Base-by-base conservation (phyloP, 2,329 filamentous ascomycete species). In the Epicoccum sorghinum region DNA sequence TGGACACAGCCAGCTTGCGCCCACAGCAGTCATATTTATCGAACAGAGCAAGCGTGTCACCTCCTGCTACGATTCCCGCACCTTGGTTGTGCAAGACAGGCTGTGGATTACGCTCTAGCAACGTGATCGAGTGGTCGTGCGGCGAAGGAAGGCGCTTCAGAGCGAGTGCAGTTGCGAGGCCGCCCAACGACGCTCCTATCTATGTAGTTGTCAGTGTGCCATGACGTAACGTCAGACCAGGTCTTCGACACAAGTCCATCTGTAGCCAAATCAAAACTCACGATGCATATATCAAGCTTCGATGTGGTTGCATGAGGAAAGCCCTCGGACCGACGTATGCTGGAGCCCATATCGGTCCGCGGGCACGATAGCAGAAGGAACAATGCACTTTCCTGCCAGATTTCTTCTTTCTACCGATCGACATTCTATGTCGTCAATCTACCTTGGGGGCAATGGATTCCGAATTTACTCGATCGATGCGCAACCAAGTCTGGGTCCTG, bases 11-110 rank as follows among this genome's bases (percentile, higher is more conserved):
- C 27, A 71, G 47, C n/a, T 61, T 44, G 14, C 66, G 61, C 5
- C 47, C 53, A 36, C 64, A 65, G 23, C 61, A 58, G 41, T 69
- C 59, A 49, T 71, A 70, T 25, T 58, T 61, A 42, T 70, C 60
- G 55, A 72, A 72, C 58, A 66, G 66, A 1, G 55, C 40, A 27
- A 71, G 61, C 0, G 64, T 70, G 27, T 71, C 68, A 13, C 68
- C 64, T 43, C 69, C 68, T 13, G 66, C 62, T 0, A 72, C 69
- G 18, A 73, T 71, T 22, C 70, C 68, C n/a, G 70, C 69, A 30
- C 69, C 69, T 52, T 72, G 70, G 29, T 69, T 67, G 42, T 72
- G 66, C 12, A 71, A 58, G 7, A 71, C 57, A 2, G 62, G 56
- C 3, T 65, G 67, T 3, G 68, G 63, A 27, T 69, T 70, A 32